Evolutionary conservation across 768 basidiomycete species (phyloP).

Genomic region (Russula compacta): DNA sequence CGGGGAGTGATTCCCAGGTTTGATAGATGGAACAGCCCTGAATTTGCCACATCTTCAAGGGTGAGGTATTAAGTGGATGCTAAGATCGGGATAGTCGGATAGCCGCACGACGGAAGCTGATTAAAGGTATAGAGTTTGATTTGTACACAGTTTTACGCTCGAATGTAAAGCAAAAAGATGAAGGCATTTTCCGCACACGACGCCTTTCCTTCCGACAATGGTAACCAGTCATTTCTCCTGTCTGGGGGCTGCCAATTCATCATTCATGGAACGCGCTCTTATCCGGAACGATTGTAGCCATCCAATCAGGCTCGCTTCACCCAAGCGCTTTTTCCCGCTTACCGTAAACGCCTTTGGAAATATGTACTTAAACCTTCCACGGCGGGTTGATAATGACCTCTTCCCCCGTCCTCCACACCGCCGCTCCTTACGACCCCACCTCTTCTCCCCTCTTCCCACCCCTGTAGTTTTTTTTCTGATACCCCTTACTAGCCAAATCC

Average conservation of each 20-base stretch:
- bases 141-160: slow-evolving; percentile 11
- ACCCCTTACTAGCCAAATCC: not conserved
- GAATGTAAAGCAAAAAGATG: slow-evolving; percentile 3
- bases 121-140: slow-evolving; percentile 23
- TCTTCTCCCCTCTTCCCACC: not conserved
- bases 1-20: too few species aligned
- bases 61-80: not conserved
- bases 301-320: slow-evolving; percentile 12
- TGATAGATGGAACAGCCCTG: slow-evolving; percentile 3
- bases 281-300: slow-evolving; percentile 12
- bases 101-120: slow-evolving; percentile 16
- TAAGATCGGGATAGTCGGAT: slow-evolving; percentile 13
- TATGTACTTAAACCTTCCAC: slow-evolving; percentile 17
- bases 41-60: not conserved
- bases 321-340: slow-evolving; percentile 14
- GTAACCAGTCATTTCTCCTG: slow-evolving; percentile 15
- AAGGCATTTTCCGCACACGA: not conserved
- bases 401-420: not conserved
- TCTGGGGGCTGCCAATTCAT: slow-evolving; percentile 15
- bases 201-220: slow-evolving; percentile 10
- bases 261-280: slow-evolving; percentile 17
- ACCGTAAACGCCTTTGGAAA: slow-evolving; percentile 18
- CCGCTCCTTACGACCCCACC: not conserved
- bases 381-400: not conserved
- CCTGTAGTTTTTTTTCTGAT: not conserved